Evolutionary conservation across 768 basidiomycete genomes (phyloP).

Genomic region (Tulasnella sp.): DNA sequence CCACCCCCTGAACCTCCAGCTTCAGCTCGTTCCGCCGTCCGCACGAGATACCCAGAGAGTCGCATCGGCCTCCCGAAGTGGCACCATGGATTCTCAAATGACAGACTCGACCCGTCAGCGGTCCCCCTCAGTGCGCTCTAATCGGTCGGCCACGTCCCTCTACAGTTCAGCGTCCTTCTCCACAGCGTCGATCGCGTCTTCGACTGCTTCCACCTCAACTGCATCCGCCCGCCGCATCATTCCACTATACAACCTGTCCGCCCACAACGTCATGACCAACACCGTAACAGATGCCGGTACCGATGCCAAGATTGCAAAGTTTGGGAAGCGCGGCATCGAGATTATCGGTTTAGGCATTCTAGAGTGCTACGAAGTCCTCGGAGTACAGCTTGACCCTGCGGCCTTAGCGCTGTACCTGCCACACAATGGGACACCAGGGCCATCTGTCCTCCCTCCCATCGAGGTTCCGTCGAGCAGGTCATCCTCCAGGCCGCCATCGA

Average conservation of each 20-base stretch:
- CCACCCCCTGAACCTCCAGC: conserved; percentile 84
- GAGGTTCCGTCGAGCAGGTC: conserved; percentile 21
- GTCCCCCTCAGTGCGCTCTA: conserved; percentile 38
- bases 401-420: conserved; percentile 6
- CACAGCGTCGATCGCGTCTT: conserved; percentile 34
- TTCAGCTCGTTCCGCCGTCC: conserved; percentile 80
- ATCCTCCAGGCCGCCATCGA: conserved; percentile 38
- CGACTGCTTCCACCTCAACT: conserved; percentile 40
- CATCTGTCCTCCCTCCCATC: background rate
- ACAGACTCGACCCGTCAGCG: conserved; percentile 27
- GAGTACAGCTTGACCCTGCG: conserved; percentile 31
- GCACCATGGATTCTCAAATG: conserved; percentile 10
- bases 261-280: conserved; percentile 84
- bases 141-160: conserved; percentile 48
- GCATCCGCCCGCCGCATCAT: conserved; percentile 63
- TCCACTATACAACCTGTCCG: conserved; percentile 81
- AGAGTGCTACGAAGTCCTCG: conserved; percentile 75
- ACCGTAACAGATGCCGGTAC: conserved; percentile 84
- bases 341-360: conserved; percentile 71
- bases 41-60: conserved; percentile 5
- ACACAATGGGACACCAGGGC: background rate
- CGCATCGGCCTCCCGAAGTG: background rate
- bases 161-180: conserved; percentile 49
- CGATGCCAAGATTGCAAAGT: conserved; percentile 78
- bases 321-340: conserved; percentile 67